These are phyloP conservation scores for Epichloe amarillans DNA, from an alignment of 2,329 filamentous ascomycete genomes.

Conservation along the genomic window DNA sequence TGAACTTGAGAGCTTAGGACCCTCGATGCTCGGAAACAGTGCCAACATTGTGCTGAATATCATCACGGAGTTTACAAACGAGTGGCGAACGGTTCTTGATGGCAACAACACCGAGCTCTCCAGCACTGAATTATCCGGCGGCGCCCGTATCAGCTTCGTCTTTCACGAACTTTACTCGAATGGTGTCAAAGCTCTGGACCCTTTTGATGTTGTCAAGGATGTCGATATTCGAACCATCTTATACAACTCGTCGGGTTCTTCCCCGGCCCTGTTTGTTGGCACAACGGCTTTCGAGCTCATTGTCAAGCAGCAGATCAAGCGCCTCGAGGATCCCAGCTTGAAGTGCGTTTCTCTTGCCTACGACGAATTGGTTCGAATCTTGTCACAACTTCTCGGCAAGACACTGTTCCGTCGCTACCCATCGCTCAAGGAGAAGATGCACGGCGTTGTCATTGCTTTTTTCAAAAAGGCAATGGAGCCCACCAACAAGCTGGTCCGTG, in stretches of 20 bases:
- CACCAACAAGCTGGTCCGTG: conserved; percentile 89
- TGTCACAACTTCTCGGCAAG: conserved; percentile 80
- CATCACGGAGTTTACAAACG: conserved; percentile 96
- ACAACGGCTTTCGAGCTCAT: conserved; percentile 98
- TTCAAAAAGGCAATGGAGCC: conserved; percentile 99
- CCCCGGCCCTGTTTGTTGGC: conserved; percentile 89
- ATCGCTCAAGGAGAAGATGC: conserved; percentile 91
- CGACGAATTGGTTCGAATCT: conserved; percentile 90
- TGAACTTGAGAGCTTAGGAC: conserved; percentile 73
- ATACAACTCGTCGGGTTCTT: conserved; percentile 98
- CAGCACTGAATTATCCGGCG: conserved; percentile 84
- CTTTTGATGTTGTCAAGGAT: conserved; percentile 95
- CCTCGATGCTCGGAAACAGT: conserved; percentile 90
- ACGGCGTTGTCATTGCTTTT: conserved; percentile 80
- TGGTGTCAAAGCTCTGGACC: conserved; percentile 93
- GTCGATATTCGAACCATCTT: conserved; percentile 93
- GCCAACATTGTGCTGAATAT: conserved; percentile 96
- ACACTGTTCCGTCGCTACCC: conserved; percentile 86
- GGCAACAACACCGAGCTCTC: conserved; percentile 95
- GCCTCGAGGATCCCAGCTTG: conserved; percentile 86
- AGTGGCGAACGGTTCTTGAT: conserved; percentile 91
- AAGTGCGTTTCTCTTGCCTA: conserved; percentile 97
- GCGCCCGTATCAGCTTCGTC: conserved; percentile 96
- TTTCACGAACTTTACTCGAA: conserved; percentile 98
- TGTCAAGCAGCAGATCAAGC: conserved; percentile 96